Evolutionary conservation across 176 grass and related monocot species (phyloP).

Genomic region (Aegilops speltoides): DNA sequence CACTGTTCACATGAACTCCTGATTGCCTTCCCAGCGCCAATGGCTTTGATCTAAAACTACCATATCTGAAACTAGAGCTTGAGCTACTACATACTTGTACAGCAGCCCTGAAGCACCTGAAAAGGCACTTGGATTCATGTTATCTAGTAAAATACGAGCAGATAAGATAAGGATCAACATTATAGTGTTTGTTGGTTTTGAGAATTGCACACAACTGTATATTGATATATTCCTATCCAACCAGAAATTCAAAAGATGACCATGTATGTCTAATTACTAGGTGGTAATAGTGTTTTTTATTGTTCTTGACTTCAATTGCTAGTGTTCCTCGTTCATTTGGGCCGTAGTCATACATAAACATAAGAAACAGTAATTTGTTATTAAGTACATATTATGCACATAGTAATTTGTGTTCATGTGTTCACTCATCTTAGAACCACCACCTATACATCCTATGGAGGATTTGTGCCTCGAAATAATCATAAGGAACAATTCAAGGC

Average conservation of each 20-base stretch:
- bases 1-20: constrained; percentile 12
- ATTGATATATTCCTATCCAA: not conserved
- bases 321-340: too few species aligned
- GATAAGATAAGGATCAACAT: constrained; percentile 2
- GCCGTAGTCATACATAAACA: too few species aligned
- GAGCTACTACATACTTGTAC: constrained; percentile 43
- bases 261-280: too few species aligned
- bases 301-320: too few species aligned
- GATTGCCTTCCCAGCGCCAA: constrained; percentile 27
- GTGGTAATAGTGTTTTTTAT: too few species aligned
- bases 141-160: constrained; percentile 19
- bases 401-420: not conserved
- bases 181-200: not conserved
- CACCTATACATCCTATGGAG: too few species aligned
- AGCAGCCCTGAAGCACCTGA: constrained; percentile 33
- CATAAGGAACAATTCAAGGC: too few species aligned
- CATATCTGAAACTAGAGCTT: constrained; percentile 20
- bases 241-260: constrained; percentile 13
- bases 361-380: not conserved
- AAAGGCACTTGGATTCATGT: constrained; percentile 50
- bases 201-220: constrained; percentile 5
- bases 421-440: not conserved
- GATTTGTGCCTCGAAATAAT: too few species aligned
- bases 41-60: constrained; percentile 34
- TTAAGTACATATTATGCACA: not conserved